Evolutionary conservation across 495 filamentous ascomycete species (phyloP), one percentile per base, ranked within the genome.

Genomic region (Cladorrhinum samala): DNA sequence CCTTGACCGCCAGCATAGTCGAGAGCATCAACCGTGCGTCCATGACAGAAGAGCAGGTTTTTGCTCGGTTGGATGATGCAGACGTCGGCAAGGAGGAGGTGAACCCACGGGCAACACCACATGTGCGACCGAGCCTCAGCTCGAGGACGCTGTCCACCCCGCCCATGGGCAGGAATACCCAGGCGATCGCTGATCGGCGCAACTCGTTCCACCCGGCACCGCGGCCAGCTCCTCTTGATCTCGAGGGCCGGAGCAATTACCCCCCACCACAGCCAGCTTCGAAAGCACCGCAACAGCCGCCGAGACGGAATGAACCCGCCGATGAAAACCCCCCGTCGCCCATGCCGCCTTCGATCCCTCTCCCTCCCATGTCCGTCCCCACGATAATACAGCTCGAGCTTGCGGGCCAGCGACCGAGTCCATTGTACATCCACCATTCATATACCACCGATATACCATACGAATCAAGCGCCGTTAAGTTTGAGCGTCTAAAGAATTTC

Each of bases 391-490:
- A 95, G 60, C 81, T 96, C 9, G 91, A 96, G 62, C 75, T 96
- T 20, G 85, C 91, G 1, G 87, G 86, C 2, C 80, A 87, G 40
- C 77, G 83, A 23, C 91, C 91, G 2, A 93, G 89, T 42, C 89
- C 90, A 2, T 69, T 95, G 49, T 96, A 95, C 60, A 94, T 96
- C 43, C 83, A 94, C 63, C 83, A 86, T 52, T 82, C 88, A 2
- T 77, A 83, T 20, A 79, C 74, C 44, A 60, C 55, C 42, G 90
- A 96, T 52, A 82, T 89, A 44, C 89, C 89, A 0, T 96, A 96
- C 68, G 93, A 99, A 70, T 96, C 93, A 17, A 90, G 89, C n/a
- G 84, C 85, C n/a, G 78, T 96, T 59, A 96, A 96, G 62, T 84
- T 97, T 49, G 91, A 97, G 63, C 82, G 93, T 43, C 76, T 99